A percentile compares a stretch with the other conserved stretches of the same genome.
Conservation (phyloP, 2,329 filamentous ascomycete species). For the Helicocarpus griseus region DNA sequence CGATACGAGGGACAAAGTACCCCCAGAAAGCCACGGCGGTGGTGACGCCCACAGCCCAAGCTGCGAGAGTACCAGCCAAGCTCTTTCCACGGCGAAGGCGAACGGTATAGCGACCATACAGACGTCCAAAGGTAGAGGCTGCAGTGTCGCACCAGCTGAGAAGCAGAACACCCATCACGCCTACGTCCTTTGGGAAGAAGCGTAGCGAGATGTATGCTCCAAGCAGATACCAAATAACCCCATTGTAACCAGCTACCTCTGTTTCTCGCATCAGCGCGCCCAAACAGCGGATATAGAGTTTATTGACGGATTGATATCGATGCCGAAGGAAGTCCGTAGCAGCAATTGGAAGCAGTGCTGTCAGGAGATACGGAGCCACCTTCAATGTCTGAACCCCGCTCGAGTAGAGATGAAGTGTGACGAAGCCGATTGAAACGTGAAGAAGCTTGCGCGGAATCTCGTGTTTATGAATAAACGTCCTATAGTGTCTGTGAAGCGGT, state of each 20-base stretch:
- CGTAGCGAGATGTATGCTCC: slow-evolving; percentile 79
- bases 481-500: slow-evolving; percentile 86
- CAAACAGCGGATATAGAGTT: slow-evolving; percentile 71
- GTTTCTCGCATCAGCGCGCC: slow-evolving; percentile 95
- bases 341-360: slow-evolving; percentile 72
- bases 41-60: slow-evolving; percentile 69
- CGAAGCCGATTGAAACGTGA: slow-evolving; percentile 93
- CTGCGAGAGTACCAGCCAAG: slow-evolving; percentile 76
- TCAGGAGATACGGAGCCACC: slow-evolving; percentile 78
- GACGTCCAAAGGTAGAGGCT: slow-evolving; percentile 82
- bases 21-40: slow-evolving; percentile 86
- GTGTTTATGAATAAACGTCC: slow-evolving; percentile 87
- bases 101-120: slow-evolving; percentile 83
- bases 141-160: slow-evolving; percentile 98
- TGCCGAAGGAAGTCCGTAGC: slow-evolving; percentile 75
- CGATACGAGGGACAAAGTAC: slow-evolving; percentile 61
- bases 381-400: slow-evolving; percentile 64
- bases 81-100: slow-evolving; percentile 81
- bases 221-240: slow-evolving; percentile 91
- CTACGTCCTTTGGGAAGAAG: slow-evolving; percentile 88
- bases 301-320: slow-evolving; percentile 69
- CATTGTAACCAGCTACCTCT: slow-evolving; percentile 89
- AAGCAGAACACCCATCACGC: slow-evolving; percentile 77
- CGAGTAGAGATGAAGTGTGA: slow-evolving; percentile 78
- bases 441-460: slow-evolving; percentile 90